Evolutionary conservation across 2,329 filamentous ascomycete genomes (phyloP).

Genomic region (Chrysoporthe cubensis): DNA sequence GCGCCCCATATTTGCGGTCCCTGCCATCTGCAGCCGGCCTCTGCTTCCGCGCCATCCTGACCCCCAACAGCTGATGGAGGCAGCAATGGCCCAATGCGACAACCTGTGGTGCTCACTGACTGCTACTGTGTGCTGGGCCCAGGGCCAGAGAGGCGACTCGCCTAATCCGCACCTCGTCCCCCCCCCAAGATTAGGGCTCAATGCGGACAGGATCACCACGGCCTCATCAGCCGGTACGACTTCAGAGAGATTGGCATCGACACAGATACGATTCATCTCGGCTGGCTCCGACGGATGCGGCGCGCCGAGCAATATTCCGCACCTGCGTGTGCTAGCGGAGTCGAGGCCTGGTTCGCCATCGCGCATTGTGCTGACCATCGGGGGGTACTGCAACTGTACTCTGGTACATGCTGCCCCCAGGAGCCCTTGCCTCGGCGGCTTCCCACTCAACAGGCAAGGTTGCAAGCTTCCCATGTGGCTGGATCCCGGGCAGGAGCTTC

Average conservation of each 20-base stretch:
- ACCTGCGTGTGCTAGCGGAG: neutral
- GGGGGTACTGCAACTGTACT: neutral
- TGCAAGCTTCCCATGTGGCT: slow-evolving; percentile 18
- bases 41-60: slow-evolving; percentile 12
- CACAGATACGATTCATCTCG: slow-evolving; percentile 17
- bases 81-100: slow-evolving; percentile 8
- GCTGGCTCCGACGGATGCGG: slow-evolving; percentile 23
- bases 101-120: slow-evolving; percentile 14
- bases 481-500: slow-evolving; percentile 19
- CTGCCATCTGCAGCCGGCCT: slow-evolving; percentile 14
- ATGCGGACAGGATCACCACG: slow-evolving; percentile 21
- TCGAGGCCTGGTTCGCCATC: neutral
- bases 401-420: neutral
- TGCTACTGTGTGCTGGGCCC: slow-evolving; percentile 13
- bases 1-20: slow-evolving; percentile 10
- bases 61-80: neutral
- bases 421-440: neutral
- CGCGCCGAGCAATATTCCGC: slow-evolving; percentile 15
- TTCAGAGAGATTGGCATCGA: slow-evolving; percentile 7
- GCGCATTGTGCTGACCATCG: neutral
- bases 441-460: neutral
- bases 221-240: slow-evolving; percentile 1
- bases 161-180: slow-evolving; percentile 4
- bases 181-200: neutral
- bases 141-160: slow-evolving; percentile 21